A percentile compares a stretch with the other conserved stretches of the same genome.
phyloP scores from a whole-genome alignment of 1,284 basidiomycete genomes.

The Takashimella koratensis region DNA sequence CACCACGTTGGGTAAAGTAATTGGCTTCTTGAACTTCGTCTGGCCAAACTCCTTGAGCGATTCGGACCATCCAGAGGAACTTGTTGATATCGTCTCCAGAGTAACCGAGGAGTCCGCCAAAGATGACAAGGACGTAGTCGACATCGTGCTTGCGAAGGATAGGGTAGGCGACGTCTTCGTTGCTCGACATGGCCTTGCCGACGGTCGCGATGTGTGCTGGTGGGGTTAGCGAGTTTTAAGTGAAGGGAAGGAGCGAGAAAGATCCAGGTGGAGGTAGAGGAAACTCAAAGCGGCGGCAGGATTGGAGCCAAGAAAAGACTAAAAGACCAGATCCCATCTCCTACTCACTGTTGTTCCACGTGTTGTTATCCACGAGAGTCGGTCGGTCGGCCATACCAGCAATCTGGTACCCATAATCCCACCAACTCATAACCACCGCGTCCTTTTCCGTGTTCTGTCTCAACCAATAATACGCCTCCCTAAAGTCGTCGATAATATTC shows the following conservation, averaged over 20 bases:
- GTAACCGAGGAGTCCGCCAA: constrained; percentile 93
- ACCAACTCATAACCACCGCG: constrained; percentile 97
- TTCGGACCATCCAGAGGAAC: constrained; percentile 98
- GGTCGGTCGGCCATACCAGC: constrained; percentile 93
- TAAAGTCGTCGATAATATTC: constrained; percentile 98
- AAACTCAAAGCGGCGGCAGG: too few relatives aligned
- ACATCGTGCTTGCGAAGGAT: constrained; percentile 97
- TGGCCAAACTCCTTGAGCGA: constrained; percentile 97
- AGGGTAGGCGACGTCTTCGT: constrained; percentile 93
- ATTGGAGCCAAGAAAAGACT: constrained; percentile 4
- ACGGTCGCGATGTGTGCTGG: constrained; percentile 91
- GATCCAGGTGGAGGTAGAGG: too few relatives aligned
- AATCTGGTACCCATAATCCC: constrained; percentile 99
- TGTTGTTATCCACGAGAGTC: constrained; percentile 93
- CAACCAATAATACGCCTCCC: constrained; percentile 99
- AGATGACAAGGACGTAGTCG: constrained; percentile 96
- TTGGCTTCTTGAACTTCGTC: constrained; percentile 93
- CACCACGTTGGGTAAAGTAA: constrained; percentile 91
- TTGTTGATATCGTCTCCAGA: constrained; percentile 99
- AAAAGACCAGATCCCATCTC: constrained; percentile 50
- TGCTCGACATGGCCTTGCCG: constrained; percentile 92
- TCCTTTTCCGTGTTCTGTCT: constrained; percentile 90
- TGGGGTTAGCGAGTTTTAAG: neutral
- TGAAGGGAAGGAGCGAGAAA: neutral
- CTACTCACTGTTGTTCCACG: constrained; percentile 89